Base-by-base conservation (phyloP, 2,329 filamentous ascomycete genomes). In the Nothophoma quercina region DNA sequence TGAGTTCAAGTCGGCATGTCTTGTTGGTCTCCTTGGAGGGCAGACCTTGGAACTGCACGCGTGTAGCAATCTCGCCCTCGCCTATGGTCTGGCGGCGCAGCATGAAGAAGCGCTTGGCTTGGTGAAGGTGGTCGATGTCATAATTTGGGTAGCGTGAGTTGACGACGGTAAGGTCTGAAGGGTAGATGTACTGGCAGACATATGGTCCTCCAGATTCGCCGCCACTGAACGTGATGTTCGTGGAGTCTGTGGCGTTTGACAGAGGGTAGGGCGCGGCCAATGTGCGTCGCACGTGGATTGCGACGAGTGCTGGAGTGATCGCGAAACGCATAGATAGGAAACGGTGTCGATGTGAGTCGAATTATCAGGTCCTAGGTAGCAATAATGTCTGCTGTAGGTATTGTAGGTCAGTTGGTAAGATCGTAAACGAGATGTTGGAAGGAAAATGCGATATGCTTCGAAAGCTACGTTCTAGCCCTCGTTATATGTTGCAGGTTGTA, bases 81-180 rank as follows among this genome's bases (percentile, higher is more conserved):
- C 42, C 39, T 25, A 30, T 18, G 5, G 42, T 18, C 36, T 71
- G 63, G 10, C 66, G 63, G 22, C 64, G 62, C n/a, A 68, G 55
- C 64, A 70, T 66, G 55, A 69, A 67, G 62, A 70, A 62, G n/a
- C 55, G 28, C 19, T 21, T 60, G 1, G 60, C 38, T 15, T 47
- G 38, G 47, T 65, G 62, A 13, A 65, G 64, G 48, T 58, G 62
- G 2, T 51, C 49, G 19, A 34, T 33, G 22, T 60, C 50, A 45
- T 59, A 62, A 34, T 57, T 30, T 21, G 69, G 65, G 42, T 70
- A 72, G 30, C 59, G 65, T 9, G 64, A 64, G 55, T 70, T 67
- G 43, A 71, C 34, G 19, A 69, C 43, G 12, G 55, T 55, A 42
- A 71, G 59, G 15, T 65, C 56, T 16, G 57, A 34, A 0, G 67